A percentile compares a stretch with the other conserved stretches of the same genome.
phyloP scores from a whole-genome alignment of 805 yeast genomes.

The Candida montana region DNA sequence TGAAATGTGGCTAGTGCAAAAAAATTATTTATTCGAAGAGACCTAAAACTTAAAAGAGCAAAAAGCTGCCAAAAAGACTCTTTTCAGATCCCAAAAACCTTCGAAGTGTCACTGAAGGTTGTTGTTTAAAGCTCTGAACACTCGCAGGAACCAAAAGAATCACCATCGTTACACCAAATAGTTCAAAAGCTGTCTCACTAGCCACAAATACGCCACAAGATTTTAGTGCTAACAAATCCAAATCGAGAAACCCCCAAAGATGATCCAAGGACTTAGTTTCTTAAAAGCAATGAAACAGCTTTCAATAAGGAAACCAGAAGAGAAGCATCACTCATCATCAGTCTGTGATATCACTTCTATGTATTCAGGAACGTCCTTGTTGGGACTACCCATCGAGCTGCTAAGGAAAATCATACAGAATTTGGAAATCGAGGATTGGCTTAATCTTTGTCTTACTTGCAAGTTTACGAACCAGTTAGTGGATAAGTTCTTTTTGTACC shows the following conservation, averaged over 20 bases:
- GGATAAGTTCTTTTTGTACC: constrained; percentile 34
- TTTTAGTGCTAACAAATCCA: too few species aligned
- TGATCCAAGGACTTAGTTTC: constrained; percentile 3
- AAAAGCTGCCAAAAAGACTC: too few species aligned
- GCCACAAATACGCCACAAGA: constrained; percentile 1
- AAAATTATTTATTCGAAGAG: too few species aligned
- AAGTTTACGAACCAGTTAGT: constrained; percentile 32
- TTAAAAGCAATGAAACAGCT: constrained; percentile 4
- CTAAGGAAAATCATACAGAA: constrained; percentile 30
- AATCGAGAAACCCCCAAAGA: not conserved
- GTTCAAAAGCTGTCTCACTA: too few species aligned
- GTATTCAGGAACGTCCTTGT: constrained; percentile 31
- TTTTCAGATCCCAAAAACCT: too few species aligned
- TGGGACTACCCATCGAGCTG: constrained; percentile 41
- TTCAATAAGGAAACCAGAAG: constrained; percentile 1
- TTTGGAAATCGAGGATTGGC: constrained; percentile 22
- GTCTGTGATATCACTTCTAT: constrained; percentile 2
- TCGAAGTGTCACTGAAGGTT: too few species aligned
- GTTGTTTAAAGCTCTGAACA: too few species aligned
- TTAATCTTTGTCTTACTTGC: constrained; percentile 32
- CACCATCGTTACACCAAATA: too few species aligned
- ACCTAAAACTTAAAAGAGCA: too few species aligned
- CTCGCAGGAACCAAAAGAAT: too few species aligned
- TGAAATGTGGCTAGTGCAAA: too few species aligned
- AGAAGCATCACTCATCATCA: constrained; percentile 6